Base-by-base conservation (phyloP, 2,329 filamentous ascomycete species). In the Xylaria sp. region DNA sequence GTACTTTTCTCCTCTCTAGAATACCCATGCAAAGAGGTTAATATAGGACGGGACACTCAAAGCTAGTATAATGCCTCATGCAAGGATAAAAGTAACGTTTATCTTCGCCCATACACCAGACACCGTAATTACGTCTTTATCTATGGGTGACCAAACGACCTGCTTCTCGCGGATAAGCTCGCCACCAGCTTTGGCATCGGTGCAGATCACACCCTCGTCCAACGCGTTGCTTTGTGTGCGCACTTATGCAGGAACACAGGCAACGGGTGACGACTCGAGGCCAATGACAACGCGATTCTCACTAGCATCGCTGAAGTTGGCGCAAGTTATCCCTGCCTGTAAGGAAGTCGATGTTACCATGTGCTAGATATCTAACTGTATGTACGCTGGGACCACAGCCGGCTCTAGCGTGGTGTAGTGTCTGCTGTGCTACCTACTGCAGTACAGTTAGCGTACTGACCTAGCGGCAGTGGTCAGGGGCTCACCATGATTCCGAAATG, bases 211-310 rank as follows among this genome's bases (percentile, higher is more conserved):
- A 28, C 48, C 54, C 20, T 48, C 37, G 23, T 12, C 41, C 15
- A 46, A 7, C 18, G 41, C 18, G 15, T n/a, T 46, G 18, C 13
- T 46, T 46, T 23, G 20, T 50, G 52, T 20, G 50, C 5, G 18
- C 37, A 59, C 59, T 67, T 70, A 70, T 70, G 68, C 68, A 70
- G 68, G 68, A 67, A 70, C 68, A 46, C 23, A 48, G 32, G 37
- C 2, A 55, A 44, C 25, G 25, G 28, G 32, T 62, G 51, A 66
- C 52, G 20, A 20, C 18, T 28, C 20, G 39, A 62, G 20, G 57
- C 66, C 66, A 69, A 66, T 66, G 20, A 59, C 48, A 41, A 51
- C 25, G 46, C 37, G n/a, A 52, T 63, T 58, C 37, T 39, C 39
- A 28, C 20, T 6, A 48, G 55, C 13, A 13, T 41, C 5, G 12